Evolutionary conservation across 305 asterid species (phyloP).

Genomic region (Fraxinus angustifolia): DNA sequence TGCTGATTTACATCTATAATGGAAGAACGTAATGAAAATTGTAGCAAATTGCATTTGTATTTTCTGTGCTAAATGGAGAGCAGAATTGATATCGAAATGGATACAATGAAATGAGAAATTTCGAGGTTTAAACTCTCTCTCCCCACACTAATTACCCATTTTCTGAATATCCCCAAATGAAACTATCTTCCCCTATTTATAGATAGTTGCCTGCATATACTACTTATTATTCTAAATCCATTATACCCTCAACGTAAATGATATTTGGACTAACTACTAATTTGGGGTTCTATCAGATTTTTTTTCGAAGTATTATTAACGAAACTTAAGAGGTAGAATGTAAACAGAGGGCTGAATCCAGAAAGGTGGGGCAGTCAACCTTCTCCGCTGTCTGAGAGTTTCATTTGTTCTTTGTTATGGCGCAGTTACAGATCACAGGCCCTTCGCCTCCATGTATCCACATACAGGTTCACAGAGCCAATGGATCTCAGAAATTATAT

Average conservation of each 20-base stretch:
- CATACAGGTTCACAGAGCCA: background rate
- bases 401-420: background rate
- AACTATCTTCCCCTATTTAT: background rate
- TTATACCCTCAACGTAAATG: background rate
- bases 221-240: background rate
- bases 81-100: background rate
- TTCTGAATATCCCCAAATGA: background rate
- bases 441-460: background rate
- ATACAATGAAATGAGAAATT: background rate
- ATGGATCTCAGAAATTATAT: background rate
- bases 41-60: background rate
- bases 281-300: background rate
- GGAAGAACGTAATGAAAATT: background rate
- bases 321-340: background rate
- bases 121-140: background rate
- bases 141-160: background rate
- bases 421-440: background rate
- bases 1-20: background rate
- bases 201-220: background rate
- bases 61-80: background rate
- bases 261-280: background rate
- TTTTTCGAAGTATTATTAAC: background rate
- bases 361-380: background rate
- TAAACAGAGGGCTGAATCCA: background rate
- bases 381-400: background rate